phyloP scores from a whole-genome alignment of 192 early-diverging fungal genomes.

The Coemansia umbellata region DNA sequence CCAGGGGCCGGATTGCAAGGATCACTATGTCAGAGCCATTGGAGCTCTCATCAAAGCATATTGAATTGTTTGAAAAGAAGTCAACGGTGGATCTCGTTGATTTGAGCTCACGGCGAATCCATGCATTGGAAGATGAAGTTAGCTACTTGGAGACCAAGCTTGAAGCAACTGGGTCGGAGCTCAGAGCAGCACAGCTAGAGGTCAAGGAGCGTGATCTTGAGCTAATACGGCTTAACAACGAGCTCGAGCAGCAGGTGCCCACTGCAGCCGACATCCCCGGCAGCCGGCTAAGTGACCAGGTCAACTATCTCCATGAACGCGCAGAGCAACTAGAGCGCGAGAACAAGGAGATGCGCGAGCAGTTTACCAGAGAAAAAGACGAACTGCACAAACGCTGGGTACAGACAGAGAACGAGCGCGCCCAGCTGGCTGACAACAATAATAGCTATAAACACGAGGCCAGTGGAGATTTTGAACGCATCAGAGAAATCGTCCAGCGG shows the following conservation, averaged over 20 bases:
- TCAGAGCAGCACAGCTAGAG: conserved; percentile 26
- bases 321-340: conserved; percentile 31
- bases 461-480: too few relatives aligned
- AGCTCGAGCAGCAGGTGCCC: conserved; percentile 7
- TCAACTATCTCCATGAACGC: conserved; percentile 46
- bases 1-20: conserved; percentile 22
- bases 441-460: too few relatives aligned
- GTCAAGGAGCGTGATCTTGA: conserved; percentile 44
- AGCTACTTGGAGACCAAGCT: conserved; percentile 27
- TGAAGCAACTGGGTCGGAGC: conserved; percentile 2
- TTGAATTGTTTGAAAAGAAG: too few relatives aligned
- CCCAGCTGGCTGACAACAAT: conserved; percentile 6
- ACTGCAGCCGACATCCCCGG: too few relatives aligned
- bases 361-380: conserved; percentile 35
- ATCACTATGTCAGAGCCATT: conserved; percentile 4
- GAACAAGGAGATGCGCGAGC: conserved; percentile 19
- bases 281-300: conserved; percentile 35
- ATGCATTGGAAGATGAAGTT: conserved; percentile 41
- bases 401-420: conserved; percentile 43
- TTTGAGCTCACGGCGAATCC: conserved; percentile 32
- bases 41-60: too few relatives aligned
- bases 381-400: conserved; percentile 37
- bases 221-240: conserved; percentile 30
- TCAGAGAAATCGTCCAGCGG: neutral
- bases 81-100: conserved; percentile 41